Evolutionary conservation across 768 basidiomycete species (phyloP).

Genomic region (Punctularia strigosozonata): DNA sequence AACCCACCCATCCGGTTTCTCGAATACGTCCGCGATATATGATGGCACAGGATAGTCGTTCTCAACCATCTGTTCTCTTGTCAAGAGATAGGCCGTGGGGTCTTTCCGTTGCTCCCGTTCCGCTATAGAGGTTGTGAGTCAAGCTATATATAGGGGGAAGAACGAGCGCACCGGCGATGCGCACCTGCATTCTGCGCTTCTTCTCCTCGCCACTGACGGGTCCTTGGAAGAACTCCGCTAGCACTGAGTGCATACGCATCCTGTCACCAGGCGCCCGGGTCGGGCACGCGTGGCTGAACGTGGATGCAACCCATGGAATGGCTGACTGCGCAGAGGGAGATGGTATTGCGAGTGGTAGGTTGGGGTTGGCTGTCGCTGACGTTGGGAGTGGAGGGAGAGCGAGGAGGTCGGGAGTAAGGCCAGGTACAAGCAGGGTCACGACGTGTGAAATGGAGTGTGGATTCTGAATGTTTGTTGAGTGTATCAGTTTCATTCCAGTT

Average conservation of each 20-base stretch:
- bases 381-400: constrained; percentile 62
- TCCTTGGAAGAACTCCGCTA: constrained; percentile 71
- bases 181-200: constrained; percentile 43
- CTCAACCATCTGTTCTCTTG: constrained; percentile 81
- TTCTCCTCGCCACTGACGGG: constrained; percentile 77
- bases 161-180: constrained; percentile 24
- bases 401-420: constrained; percentile 66
- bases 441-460: constrained; percentile 62
- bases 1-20: constrained; percentile 61
- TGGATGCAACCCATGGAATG: constrained; percentile 60
- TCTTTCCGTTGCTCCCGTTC: constrained; percentile 50
- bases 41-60: constrained; percentile 88
- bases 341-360: constrained; percentile 37
- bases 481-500: too few species aligned
- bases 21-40: constrained; percentile 64
- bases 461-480: constrained; percentile 42
- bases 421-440: constrained; percentile 76
- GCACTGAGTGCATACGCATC: constrained; percentile 73
- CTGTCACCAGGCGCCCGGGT: constrained; percentile 88
- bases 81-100: constrained; percentile 62
- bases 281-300: constrained; percentile 88
- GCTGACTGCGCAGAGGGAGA: constrained; percentile 23
- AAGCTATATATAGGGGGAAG: not conserved
- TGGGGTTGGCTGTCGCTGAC: constrained; percentile 45
- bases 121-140: constrained; percentile 21